These are phyloP conservation scores for Hyaloperonospora arabidopsidis DNA, from an alignment of 352 stramenopile genomes.

Conservation along the genomic window DNA sequence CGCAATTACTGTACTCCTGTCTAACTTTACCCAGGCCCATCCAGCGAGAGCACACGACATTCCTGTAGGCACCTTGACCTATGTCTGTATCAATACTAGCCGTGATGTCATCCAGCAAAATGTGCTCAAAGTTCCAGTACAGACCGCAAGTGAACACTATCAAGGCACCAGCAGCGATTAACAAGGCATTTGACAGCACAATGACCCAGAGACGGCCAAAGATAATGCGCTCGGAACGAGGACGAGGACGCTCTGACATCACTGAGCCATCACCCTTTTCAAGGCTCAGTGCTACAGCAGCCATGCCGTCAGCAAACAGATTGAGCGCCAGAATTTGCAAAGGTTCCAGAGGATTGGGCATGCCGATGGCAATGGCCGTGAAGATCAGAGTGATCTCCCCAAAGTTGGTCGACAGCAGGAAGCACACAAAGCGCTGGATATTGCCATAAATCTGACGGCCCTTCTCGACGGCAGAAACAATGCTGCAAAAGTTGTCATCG, in stretches of 20 bases:
- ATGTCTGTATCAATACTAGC: constrained; percentile 30
- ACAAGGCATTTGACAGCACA: constrained; percentile 54
- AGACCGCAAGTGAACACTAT: constrained; percentile 55
- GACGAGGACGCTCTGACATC: constrained; percentile 54
- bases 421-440: constrained; percentile 96
- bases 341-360: constrained; percentile 87
- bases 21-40: constrained; percentile 38
- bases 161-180: constrained; percentile 47
- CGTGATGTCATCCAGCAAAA: constrained; percentile 52
- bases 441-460: constrained; percentile 96
- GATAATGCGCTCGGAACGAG: constrained; percentile 53
- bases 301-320: constrained; percentile 93
- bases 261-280: constrained; percentile 65
- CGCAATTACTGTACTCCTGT: constrained; percentile 46
- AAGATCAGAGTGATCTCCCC: constrained; percentile 88
- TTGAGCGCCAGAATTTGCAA: constrained; percentile 97
- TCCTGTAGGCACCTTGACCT: constrained; percentile 32
- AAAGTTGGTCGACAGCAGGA: constrained; percentile 96
- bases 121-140: constrained; percentile 63
- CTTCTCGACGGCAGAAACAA: constrained; percentile 94
- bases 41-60: constrained; percentile 54
- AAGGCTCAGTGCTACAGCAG: constrained; percentile 57
- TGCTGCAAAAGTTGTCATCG: constrained; percentile 97
- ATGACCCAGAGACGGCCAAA: constrained; percentile 59
- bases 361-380: constrained; percentile 50